Conservation (phyloP, 192 early-diverging fungal genomes). For the Coemansia biformis region DNA sequence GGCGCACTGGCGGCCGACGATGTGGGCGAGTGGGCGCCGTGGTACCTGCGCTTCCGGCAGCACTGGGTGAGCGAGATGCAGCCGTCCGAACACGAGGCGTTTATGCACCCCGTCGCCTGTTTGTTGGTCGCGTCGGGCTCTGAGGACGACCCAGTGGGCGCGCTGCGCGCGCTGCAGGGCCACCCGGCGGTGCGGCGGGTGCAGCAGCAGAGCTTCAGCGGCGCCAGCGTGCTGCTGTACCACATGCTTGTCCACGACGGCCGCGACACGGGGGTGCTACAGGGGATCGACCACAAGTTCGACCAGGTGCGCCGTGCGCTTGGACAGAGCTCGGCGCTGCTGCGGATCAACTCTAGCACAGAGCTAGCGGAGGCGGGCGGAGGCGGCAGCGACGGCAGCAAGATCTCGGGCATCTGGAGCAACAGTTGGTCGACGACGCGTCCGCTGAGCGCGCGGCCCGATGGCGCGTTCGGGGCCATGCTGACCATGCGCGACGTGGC, state of each 20-base stretch:
- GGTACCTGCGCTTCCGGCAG: slow-evolving; percentile 76
- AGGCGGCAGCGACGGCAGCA: slow-evolving; percentile 14
- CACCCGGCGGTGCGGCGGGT: slow-evolving; percentile 52
- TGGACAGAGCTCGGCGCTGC: slow-evolving; percentile 39
- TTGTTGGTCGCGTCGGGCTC: slow-evolving; percentile 61
- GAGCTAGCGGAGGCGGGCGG: slow-evolving; percentile 10
- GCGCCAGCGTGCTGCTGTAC: slow-evolving; percentile 73
- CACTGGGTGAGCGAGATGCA: slow-evolving; percentile 53
- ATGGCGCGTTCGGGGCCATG: slow-evolving; percentile 16
- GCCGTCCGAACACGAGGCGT: slow-evolving; percentile 84
- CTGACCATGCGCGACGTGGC: slow-evolving; percentile 48
- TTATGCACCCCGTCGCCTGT: slow-evolving; percentile 91
- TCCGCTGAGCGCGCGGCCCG: slow-evolving; percentile 3
- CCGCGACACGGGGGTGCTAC: slow-evolving; percentile 24
- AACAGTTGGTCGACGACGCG: slow-evolving; percentile 15
- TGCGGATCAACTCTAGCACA: slow-evolving; percentile 38
- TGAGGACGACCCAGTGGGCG: slow-evolving; percentile 69
- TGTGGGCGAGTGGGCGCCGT: slow-evolving; percentile 57
- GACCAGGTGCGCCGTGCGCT: slow-evolving; percentile 43
- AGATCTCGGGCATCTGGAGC: slow-evolving; percentile 38
- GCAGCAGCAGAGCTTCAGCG: slow-evolving; percentile 67
- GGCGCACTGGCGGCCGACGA: slow-evolving; percentile 18
- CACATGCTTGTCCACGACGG: slow-evolving; percentile 85
- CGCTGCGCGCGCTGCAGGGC: slow-evolving; percentile 58
- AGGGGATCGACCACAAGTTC: slow-evolving; percentile 41